Evolutionary conservation across 306 rosid genomes (phyloP).

Genomic region (Malus domestica): ASM211411v1 NC_041800.1:25148233-25148732

Average conservation of each 20-base stretch:
- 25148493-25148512: conserved; percentile 87
- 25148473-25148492: conserved; percentile 85
- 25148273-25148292: too few species aligned
- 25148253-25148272: too few species aligned
- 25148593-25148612: not conserved
- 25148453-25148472: conserved; percentile 84
- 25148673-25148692: not conserved
- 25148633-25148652: not conserved
- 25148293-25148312: too few species aligned
- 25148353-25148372: conserved; percentile 98
- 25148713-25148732: not conserved
- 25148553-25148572: conserved; percentile 94
- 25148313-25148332: conserved; percentile 43
- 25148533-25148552: conserved; percentile 93
- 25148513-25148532: conserved; percentile 76
- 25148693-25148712: not conserved
- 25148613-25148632: not conserved
- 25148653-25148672: not conserved
- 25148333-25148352: conserved; percentile 97
- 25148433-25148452: conserved; percentile 88
- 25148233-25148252: too few species aligned
- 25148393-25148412: conserved; percentile 93
- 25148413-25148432: conserved; percentile 77
- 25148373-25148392: conserved; percentile 90
- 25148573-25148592: conserved; percentile 59